Conservation (phyloP, 371 early-diverging fungal genomes). For the Nematocida parisii region DNA sequence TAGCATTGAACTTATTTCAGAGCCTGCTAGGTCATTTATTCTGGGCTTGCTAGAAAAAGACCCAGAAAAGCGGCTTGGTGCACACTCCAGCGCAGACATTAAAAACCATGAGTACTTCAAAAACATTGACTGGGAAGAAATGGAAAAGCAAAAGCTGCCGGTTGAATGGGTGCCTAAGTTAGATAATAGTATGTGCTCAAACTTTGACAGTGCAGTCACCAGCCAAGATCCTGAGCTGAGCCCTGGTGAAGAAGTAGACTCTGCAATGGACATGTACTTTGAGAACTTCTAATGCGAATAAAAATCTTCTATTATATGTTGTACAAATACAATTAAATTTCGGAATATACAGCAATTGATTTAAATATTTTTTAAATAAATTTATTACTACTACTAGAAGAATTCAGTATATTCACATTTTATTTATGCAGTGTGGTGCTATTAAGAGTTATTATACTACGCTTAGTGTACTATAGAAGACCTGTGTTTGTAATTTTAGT, state of each 20-base stretch:
- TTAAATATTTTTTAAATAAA: too few relatives aligned
- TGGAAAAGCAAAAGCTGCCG: slow-evolving; percentile 75
- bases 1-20: not conserved
- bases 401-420: not conserved
- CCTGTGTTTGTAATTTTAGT: too few relatives aligned
- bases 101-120: slow-evolving; percentile 87
- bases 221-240: slow-evolving; percentile 71
- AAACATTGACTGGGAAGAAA: slow-evolving; percentile 87
- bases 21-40: slow-evolving; percentile 47
- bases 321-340: not conserved
- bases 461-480: too few relatives aligned
- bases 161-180: slow-evolving; percentile 80
- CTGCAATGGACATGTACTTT: slow-evolving; percentile 11
- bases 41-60: slow-evolving; percentile 68
- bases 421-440: not conserved
- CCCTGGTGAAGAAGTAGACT: slow-evolving; percentile 12
- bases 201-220: slow-evolving; percentile 77
- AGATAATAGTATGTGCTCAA: slow-evolving; percentile 69
- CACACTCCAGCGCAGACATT: slow-evolving; percentile 77
- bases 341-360: too few relatives aligned
- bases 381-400: too few relatives aligned
- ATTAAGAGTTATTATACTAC: too few relatives aligned
- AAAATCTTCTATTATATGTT: not conserved
- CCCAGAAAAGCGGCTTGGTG: slow-evolving; percentile 79
- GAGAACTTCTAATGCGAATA: slow-evolving; percentile 37